Base-by-base conservation (phyloP, 1,284 basidiomycete species). In the Ustilago tritici region DNA sequence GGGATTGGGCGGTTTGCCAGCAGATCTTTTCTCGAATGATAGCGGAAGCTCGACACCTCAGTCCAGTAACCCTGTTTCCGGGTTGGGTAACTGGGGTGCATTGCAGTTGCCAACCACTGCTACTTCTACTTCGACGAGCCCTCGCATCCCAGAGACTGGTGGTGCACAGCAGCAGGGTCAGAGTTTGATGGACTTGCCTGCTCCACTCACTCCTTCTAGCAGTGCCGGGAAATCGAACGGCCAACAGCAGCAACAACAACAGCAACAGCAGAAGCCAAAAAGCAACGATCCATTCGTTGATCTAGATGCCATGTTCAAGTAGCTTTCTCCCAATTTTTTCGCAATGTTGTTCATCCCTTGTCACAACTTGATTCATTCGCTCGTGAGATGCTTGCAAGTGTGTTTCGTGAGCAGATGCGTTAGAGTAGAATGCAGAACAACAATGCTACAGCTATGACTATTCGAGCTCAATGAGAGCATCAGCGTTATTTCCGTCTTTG, bases 211-310 rank as follows among this genome's bases (percentile, higher is more conserved):
- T 15, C 76, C 76, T 9, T 40, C 50, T 4, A 35, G 46, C 14
- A 17, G 9, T 11, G 55, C 38, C 10, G 19, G 38, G 8, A 32
- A 34, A 17, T 38, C 53, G 3, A 70, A 67, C n/a, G 65, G 66
- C 9, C 61, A 55, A 38, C 40, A 41, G 12, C 46, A 49, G 35
- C 62, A 41, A 47, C 32, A 23, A 19, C 54, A 56, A 46, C 63
- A 66, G 47, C 56, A 57, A n/a, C 50, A 65, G 35, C 56, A 64
- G 11, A 67, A 76, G 38, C 19, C 73, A 1, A 78, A 69, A 52
- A 46, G 60, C 10, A 68, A 66, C 47, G 83, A 84, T 61, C 83
- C 83, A 9, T 83, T 84, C 58, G 83, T 81, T 17, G 83, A 80
- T 46, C 69, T 84, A 17, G 83, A 83, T 41, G 72, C 65, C 36